These are phyloP conservation scores for Lepiota venenata DNA, from an alignment of 768 basidiomycete genomes.

Conservation along the genomic window DNA sequence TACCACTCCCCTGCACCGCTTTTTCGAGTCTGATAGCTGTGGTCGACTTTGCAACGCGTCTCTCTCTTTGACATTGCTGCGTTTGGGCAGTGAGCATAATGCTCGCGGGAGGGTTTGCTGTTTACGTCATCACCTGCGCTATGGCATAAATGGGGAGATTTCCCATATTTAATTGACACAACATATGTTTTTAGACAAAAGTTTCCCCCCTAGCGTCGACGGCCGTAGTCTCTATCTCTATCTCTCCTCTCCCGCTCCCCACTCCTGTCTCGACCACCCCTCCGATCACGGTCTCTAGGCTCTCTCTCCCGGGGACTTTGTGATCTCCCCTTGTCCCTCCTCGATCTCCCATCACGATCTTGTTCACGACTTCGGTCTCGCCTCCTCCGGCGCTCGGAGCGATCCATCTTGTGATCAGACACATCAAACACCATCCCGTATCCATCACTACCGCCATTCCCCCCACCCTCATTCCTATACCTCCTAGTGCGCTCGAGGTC, in stretches of 20 bases:
- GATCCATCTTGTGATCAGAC: conserved; percentile 31
- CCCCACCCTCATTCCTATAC: conserved; percentile 50
- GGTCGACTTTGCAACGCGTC: no score
- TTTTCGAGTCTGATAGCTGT: no score
- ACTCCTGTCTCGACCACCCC: conserved; percentile 15
- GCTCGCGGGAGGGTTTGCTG: no score
- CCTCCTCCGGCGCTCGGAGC: conserved; percentile 36
- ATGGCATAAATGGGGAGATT: no score
- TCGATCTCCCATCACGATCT: conserved; percentile 19
- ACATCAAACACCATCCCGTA: conserved; percentile 89
- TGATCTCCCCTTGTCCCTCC: conserved; percentile 27
- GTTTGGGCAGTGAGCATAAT: no score
- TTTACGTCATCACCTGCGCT: no score
- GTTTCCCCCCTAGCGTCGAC: neutral
- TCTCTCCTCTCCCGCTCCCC: conserved; percentile 29
- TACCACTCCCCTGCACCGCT: no score
- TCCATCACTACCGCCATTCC: conserved; percentile 27
- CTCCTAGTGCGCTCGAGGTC: conserved; percentile 71
- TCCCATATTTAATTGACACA: no score
- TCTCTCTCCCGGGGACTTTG: conserved; percentile 31
- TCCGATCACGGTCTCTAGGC: conserved; percentile 21
- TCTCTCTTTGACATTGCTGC: no score
- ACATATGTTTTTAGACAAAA: no score
- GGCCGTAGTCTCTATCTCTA: conserved; percentile 16
- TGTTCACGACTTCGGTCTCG: conserved; percentile 49